Percentiles rank a stretch among this genome's conserved stretches.
Evolutionary conservation across 805 yeast species (phyloP).

Genomic region (Maudiozyma turicensis): DNA sequence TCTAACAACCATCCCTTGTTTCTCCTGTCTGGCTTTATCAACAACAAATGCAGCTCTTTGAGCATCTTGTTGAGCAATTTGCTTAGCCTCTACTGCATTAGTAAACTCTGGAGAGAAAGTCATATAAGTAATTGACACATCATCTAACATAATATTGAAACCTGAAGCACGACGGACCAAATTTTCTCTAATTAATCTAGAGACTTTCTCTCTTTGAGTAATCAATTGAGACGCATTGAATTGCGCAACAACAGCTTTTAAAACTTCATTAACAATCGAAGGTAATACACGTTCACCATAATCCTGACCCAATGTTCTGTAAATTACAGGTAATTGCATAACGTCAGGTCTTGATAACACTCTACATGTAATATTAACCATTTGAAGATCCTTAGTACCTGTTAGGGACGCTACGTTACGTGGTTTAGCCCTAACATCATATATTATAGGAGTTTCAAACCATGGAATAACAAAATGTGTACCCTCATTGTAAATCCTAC

Average conservation of each 20-base stretch:
- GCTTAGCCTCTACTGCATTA: slow-evolving; percentile 95
- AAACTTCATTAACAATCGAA: slow-evolving; percentile 94
- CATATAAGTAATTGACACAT: slow-evolving; percentile 94
- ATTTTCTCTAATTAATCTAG: slow-evolving; percentile 82
- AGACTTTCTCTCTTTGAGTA: slow-evolving; percentile 97
- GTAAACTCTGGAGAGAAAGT: slow-evolving; percentile 97
- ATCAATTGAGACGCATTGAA: slow-evolving; percentile 96
- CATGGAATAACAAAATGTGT: slow-evolving; percentile 92
- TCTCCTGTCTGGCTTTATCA: slow-evolving; percentile 95
- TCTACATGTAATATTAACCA: slow-evolving; percentile 99
- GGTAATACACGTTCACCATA: slow-evolving; percentile 97
- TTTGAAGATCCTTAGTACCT: slow-evolving; percentile 96
- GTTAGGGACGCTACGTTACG: slow-evolving; percentile 92
- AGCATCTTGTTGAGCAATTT: slow-evolving; percentile 98
- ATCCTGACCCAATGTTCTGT: slow-evolving; percentile 86
- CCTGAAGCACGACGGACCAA: slow-evolving; percentile 83
- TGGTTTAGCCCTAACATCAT: slow-evolving; percentile 95
- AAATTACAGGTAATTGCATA: slow-evolving; percentile 68
- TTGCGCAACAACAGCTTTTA: slow-evolving; percentile 95
- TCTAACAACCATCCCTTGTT: slow-evolving; percentile 91
- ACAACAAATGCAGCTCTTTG: slow-evolving; percentile 96
- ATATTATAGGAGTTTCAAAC: slow-evolving; percentile 85
- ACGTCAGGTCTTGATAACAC: slow-evolving; percentile 86
- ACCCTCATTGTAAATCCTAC: slow-evolving; percentile 81
- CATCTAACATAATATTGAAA: slow-evolving; percentile 83